These are phyloP conservation scores for Prunus mume DNA, from an alignment of 306 rosid species.

Conservation along the genomic window DNA sequence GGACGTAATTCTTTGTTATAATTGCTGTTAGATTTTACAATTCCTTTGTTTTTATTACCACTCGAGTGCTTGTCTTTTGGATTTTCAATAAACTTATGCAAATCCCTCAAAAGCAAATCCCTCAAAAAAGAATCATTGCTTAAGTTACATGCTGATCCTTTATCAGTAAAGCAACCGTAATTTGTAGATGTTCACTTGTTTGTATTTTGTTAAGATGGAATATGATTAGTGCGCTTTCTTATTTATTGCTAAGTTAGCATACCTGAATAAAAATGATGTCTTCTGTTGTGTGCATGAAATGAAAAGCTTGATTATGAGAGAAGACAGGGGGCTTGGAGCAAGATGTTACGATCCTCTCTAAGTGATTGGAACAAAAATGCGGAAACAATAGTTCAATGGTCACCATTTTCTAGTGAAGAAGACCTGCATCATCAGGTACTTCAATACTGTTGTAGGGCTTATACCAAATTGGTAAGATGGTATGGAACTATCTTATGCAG, in stretches of 20 bases:
- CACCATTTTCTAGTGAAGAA: constrained; percentile 74
- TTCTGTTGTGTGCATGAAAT: constrained; percentile 27
- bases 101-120: background rate
- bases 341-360: constrained; percentile 55
- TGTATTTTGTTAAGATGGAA: background rate
- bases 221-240: background rate
- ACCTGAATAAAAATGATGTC: background rate
- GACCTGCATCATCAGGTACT: constrained; percentile 73
- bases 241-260: background rate
- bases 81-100: background rate
- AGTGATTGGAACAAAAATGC: constrained; percentile 71
- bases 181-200: too few relatives aligned
- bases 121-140: background rate
- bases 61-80: background rate
- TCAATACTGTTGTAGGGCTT: constrained; percentile 4
- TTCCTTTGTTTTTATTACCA: background rate
- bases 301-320: constrained; percentile 80
- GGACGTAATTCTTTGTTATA: background rate
- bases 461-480: background rate
- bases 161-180: background rate
- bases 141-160: background rate
- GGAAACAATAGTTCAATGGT: constrained; percentile 79
- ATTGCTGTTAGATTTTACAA: background rate
- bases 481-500: background rate
- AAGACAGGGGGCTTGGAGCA: constrained; percentile 54